These are phyloP conservation scores for Ascochyta rabiei DNA, from an alignment of 2,329 filamentous ascomycete genomes.

Conservation along the genomic window DNA sequence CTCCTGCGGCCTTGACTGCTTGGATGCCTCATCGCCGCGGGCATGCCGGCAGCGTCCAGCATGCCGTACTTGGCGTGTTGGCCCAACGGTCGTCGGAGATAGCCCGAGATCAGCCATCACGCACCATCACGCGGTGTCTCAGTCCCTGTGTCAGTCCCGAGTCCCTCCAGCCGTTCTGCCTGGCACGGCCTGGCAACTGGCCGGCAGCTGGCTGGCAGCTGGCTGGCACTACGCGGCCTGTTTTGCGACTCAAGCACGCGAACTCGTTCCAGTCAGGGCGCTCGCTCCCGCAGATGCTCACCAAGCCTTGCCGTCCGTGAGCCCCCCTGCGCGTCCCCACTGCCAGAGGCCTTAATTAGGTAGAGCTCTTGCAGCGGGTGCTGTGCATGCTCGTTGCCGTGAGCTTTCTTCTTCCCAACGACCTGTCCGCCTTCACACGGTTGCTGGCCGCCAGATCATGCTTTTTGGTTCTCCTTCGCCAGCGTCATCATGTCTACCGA, in stretches of 20 bases:
- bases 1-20: constrained; percentile 7
- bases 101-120: constrained; percentile 41
- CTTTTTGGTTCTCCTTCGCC: constrained; percentile 31
- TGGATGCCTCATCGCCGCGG: constrained; percentile 12
- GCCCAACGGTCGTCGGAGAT: constrained; percentile 22
- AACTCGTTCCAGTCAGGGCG: constrained; percentile 36
- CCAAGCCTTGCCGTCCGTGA: constrained; percentile 40
- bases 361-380: constrained; percentile 44
- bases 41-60: constrained; percentile 1
- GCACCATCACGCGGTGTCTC: too few species aligned
- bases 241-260: constrained; percentile 25
- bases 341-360: constrained; percentile 50
- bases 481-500: constrained; percentile 40
- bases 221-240: constrained; percentile 3
- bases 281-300: constrained; percentile 41
- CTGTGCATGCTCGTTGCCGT: constrained; percentile 29
- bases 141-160: constrained; percentile 8
- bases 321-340: constrained; percentile 34
- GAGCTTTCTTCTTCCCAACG: constrained; percentile 33
- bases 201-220: too few species aligned
- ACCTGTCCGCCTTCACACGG: constrained; percentile 22
- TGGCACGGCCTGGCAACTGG: constrained; percentile 1
- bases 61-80: constrained; percentile 15
- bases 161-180: constrained; percentile 18
- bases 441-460: constrained; percentile 40